phyloP scores from a whole-genome alignment of 148 eudicot species.

The Camellia granthamiana region DNA sequence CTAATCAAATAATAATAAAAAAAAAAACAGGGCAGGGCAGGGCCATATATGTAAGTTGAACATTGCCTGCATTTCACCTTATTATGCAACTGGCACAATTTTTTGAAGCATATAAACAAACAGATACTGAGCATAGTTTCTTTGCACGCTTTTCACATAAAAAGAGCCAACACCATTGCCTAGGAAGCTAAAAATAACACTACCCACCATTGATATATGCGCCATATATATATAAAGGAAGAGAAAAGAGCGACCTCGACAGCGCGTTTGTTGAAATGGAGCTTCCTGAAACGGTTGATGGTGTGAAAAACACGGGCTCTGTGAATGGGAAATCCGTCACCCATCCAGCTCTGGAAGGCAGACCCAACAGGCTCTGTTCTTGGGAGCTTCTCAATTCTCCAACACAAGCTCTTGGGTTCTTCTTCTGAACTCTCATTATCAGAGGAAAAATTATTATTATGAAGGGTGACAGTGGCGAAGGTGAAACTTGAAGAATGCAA shows the following conservation, averaged over 20 bases:
- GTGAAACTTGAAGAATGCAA: slow-evolving; percentile 7
- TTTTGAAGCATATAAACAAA: slow-evolving; percentile 27
- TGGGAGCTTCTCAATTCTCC: slow-evolving; percentile 58
- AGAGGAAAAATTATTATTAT: not conserved
- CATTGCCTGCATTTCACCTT: not conserved
- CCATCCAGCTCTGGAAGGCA: slow-evolving; percentile 92
- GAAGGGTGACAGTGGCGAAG: not conserved
- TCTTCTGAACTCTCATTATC: slow-evolving; percentile 23
- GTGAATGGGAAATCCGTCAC: slow-evolving; percentile 77
- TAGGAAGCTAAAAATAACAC: not conserved
- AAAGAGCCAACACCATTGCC: not conserved
- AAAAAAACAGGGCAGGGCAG: no score
- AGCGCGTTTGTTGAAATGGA: slow-evolving; percentile 62
- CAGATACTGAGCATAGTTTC: slow-evolving; percentile 11
- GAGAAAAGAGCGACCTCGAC: slow-evolving; percentile 52
- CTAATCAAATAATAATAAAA: no score
- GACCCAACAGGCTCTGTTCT: slow-evolving; percentile 56
- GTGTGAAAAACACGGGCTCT: slow-evolving; percentile 78
- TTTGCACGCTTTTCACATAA: no score
- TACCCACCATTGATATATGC: not conserved
- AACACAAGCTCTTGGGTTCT: slow-evolving; percentile 45
- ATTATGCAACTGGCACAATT: not conserved
- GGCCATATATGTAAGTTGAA: not conserved
- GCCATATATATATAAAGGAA: not conserved
- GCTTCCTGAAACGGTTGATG: slow-evolving; percentile 75